Evolutionary conservation across 2,329 filamentous ascomycete genomes (phyloP), one percentile per base, ranked within the genome.

Genomic region (Lecanosticta acicola): DNA sequence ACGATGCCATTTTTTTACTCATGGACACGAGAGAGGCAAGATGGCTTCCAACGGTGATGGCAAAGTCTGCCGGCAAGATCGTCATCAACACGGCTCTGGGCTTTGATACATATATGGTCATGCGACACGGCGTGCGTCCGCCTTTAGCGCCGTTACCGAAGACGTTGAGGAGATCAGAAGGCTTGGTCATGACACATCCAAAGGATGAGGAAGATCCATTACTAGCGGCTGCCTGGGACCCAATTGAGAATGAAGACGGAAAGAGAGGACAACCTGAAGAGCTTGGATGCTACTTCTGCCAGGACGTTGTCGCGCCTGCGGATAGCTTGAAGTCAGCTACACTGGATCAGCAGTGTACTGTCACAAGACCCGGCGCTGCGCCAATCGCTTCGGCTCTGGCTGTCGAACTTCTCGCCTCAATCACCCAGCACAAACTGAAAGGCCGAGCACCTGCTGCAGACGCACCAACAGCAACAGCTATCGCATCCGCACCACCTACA

Each of bases 21-120:
- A 95, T 97, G 91, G 97, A 95, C 87, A 94, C 89, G 8, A 77
- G 93, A 51, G 93, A 98, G 68, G 93, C 87, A 38, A 77, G 93
- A 54, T 98, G 93, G 93, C 73, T 98, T 33, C 93, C 93, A 1
- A 97, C 91, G 0, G 81, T 98, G 13, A 95, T 98, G 83, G 91
- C 85, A 33, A 98, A 97, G 68, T 84, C 90, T 2, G 80, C 83
- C 2, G 86, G 85, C 26, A 98, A 98, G 71, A 87, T 97, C 53
- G 91, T 98, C 18, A 84, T 98, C 78, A 98, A 97, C 66, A 89
- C 91, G 5, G 93, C 93, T 1, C 76, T 98, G 2, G 93, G 93
- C 0, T 98, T 98, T 61, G 93, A 98, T 68, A 93, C 89, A 0
- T 98, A 87, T 59, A 89, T 98, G 2, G 89, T 95, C 29, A 97